Base-by-base conservation (phyloP, 1,284 basidiomycete genomes). In the Acaromyces ingoldii region DNA sequence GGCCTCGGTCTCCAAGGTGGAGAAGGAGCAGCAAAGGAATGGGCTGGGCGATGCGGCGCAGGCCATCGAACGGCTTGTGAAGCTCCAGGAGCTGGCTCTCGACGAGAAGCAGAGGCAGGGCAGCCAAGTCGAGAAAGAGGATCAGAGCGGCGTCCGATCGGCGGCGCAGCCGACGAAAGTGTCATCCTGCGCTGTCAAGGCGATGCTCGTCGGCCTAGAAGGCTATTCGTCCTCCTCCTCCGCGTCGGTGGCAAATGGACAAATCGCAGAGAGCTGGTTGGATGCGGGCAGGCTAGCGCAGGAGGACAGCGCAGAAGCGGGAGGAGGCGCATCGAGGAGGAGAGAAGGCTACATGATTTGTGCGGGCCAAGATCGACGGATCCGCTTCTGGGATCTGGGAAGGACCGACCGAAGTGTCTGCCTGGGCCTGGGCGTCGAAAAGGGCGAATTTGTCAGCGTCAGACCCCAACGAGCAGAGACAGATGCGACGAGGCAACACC, bases 361-460 rank as follows among this genome's bases (percentile, higher is more conserved):
- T 36, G 89, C 85, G 0, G 91, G 88, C 0, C 86, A 89, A 60
- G 90, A 93, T 72, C 81, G 84, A 34, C 84, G 82, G 64, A 79
- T 93, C 40, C 81, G 87, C 7, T 80, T 89, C 57, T 91, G 88
- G 89, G 89, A 93, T 74, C 76, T 93, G 42, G 75, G 67, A 4
- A 56, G 80, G 59, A 75, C 84, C 22, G 88, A 90, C 57, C 87
- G 49, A 74, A 78, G 39, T 13, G 34, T 56, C 0, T 57, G 55
- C 1, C 53, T 68, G 5, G 61, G 63, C 10, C 40, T 46, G 0
- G 34, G 49, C 6, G 62, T 62, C 17, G 34, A 51, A 24, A 34
- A 30, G 6, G 51, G 55, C 22, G 49, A 59, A 3, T 66, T 63
- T 7, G 21, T 17, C 9, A 36, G 26, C 10, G 13, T n/a, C 15